Percentiles rank a stretch among this genome's conserved stretches.
phyloP scores from a whole-genome alignment of 129 eudicot genomes.

The Tagetes erecta region DNA sequence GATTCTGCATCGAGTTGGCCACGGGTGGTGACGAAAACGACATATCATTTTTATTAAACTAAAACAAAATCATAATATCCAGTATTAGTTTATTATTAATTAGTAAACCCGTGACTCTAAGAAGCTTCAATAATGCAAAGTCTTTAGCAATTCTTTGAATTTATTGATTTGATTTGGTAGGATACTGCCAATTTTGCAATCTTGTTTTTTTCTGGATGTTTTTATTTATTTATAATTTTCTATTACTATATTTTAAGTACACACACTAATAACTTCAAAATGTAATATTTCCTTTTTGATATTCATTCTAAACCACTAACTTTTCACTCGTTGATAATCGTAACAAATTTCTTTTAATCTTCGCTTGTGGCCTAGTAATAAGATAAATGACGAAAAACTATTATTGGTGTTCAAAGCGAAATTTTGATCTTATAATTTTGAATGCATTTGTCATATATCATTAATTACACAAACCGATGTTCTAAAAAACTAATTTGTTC shows the following conservation, averaged over 20 bases:
- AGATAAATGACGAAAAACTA: too few species aligned
- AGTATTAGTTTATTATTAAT: neutral
- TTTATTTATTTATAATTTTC: neutral
- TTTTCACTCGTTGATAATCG: neutral
- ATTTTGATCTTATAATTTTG: too few species aligned
- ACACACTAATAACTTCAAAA: neutral
- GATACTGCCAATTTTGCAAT: constrained; percentile 12
- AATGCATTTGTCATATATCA: too few species aligned
- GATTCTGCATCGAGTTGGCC: constrained; percentile 12
- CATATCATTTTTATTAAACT: neutral
- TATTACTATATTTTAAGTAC: neutral
- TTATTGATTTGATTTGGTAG: constrained; percentile 6
- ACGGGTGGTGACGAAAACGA: constrained; percentile 14
- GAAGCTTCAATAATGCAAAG: constrained; percentile 19
- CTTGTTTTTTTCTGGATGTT: neutral
- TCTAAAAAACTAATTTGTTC: too few species aligned
- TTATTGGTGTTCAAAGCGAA: too few species aligned
- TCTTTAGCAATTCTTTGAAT: neutral
- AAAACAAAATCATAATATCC: neutral
- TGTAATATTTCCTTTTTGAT: neutral
- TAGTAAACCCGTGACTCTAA: constrained; percentile 29
- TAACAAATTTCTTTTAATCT: neutral
- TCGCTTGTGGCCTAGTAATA: too few species aligned
- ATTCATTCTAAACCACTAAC: neutral
- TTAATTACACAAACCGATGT: too few species aligned